Base-by-base conservation (phyloP, 306 rosid species). In the Sindora glabra region DNA sequence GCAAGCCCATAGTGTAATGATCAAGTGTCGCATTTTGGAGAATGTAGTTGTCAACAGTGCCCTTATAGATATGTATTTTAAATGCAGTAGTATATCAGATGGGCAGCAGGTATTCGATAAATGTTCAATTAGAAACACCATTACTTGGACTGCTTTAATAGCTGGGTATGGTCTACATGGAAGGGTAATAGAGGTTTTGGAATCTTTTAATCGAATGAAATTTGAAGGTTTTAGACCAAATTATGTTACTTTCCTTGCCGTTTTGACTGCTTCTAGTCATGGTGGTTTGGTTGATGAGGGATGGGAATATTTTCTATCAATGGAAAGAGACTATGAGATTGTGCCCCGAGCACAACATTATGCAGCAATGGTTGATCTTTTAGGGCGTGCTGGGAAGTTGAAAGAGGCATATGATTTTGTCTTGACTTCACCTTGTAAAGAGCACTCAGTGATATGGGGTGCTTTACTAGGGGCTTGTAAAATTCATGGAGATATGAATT, bases 101-200 rank as follows among this genome's bases (percentile, higher is more conserved):
- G 95, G 91, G 9, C 74, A 48, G 13, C 56, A 32, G 16, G 70
- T 74, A 56, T 90, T 86, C 59, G 77, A 83, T 68, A 64, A 53
- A 60, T 89, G 85, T 71, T 32, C 17, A 60, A 71, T 46, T 72
- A 83, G 80, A 77, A 86, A 83, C 63, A 86, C 76, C 46, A 69
- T 89, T 51, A 81, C 85, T 11, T 89, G 97, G 95, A 79, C 89
- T 70, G 62, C 83, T 68, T 68, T 89, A 33, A 81, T 83, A 69
- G 74, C 85, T 25, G 95, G 95, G 27, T 86, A 83, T 67, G 95
- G 91, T 54, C 83, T 72, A 47, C 95, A 89, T 58, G 95, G 95
- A 71, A 68, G 59, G 71, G 70, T 81, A 38, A 21, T 24, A 5
- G 87, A 84, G 67, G 97, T 86, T 75, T 72, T 90, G 48, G 80